These are phyloP conservation scores for Tulasnella sp. DNA, from an alignment of 768 basidiomycete species.

Conservation along the genomic window DNA sequence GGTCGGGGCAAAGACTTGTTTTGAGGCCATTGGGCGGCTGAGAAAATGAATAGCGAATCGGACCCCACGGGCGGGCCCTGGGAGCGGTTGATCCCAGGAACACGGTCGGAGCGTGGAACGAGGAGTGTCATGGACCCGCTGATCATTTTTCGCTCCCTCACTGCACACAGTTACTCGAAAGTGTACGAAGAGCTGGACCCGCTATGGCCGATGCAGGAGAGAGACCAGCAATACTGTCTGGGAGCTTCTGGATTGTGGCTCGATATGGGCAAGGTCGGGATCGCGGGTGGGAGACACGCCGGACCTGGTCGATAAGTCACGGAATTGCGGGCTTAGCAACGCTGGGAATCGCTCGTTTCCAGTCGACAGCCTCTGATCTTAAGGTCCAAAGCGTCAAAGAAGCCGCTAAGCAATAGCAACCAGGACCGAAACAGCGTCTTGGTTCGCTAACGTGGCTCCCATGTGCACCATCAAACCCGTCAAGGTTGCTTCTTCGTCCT, in stretches of 20 bases:
- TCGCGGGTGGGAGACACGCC: background rate
- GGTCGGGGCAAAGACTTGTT: background rate
- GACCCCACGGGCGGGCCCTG: conserved; percentile 1
- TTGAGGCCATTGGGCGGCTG: conserved; percentile 9
- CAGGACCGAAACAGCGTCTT: background rate
- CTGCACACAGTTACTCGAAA: background rate
- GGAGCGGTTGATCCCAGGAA: background rate
- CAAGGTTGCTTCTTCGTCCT: background rate
- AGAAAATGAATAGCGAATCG: conserved; percentile 1
- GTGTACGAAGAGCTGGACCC: background rate
- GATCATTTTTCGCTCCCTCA: background rate
- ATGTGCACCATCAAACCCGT: conserved; percentile 9
- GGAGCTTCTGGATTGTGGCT: background rate
- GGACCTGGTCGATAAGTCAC: background rate
- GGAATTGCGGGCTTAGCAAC: background rate
- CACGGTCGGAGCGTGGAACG: background rate
- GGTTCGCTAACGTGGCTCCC: conserved; percentile 7
- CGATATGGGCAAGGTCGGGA: background rate
- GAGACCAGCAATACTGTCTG: background rate
- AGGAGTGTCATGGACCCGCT: background rate
- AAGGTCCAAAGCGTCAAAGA: background rate
- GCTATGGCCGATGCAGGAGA: background rate
- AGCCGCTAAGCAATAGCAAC: background rate
- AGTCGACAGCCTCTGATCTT: conserved; percentile 5
- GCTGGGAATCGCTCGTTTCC: conserved; percentile 2